Percentiles rank a stretch among this genome's conserved stretches.
Evolutionary conservation across 768 basidiomycete genomes (phyloP).

Genomic region (Vishniacozyma victoriae): DNA sequence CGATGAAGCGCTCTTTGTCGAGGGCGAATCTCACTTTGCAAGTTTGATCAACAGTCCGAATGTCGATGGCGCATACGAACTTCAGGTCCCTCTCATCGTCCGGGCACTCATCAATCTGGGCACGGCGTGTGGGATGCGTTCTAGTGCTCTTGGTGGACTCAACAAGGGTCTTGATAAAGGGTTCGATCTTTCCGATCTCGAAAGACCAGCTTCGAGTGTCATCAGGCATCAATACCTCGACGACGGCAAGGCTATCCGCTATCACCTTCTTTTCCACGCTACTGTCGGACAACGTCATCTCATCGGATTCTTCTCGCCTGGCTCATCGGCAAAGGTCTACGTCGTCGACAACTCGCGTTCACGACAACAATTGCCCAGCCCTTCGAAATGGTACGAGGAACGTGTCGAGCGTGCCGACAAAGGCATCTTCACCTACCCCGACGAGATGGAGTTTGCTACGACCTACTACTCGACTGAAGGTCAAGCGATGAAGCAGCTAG

Average conservation of each 20-base stretch:
- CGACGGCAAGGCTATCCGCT: conserved; percentile 63
- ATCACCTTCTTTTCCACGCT: conserved; percentile 83
- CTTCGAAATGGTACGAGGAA: conserved; percentile 68
- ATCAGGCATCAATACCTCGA: conserved; percentile 67
- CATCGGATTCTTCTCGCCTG: conserved; percentile 78
- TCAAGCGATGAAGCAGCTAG: conserved; percentile 77
- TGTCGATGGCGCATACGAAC: conserved; percentile 89
- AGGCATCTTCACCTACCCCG: conserved; percentile 59
- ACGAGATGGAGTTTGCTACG: conserved; percentile 50
- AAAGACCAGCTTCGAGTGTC: conserved; percentile 56
- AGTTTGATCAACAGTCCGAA: conserved; percentile 88
- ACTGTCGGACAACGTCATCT: conserved; percentile 71
- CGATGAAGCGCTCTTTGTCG: conserved; percentile 73
- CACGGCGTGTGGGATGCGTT: conserved; percentile 67
- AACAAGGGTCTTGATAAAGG: conserved; percentile 75
- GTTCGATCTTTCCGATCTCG: conserved; percentile 76
- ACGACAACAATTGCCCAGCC: conserved; percentile 70
- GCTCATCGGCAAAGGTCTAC: conserved; percentile 66
- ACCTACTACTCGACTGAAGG: conserved; percentile 72
- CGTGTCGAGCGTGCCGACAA: conserved; percentile 54
- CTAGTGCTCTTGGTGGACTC: conserved; percentile 60
- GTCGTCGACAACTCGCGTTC: conserved; percentile 85
- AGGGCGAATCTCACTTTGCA: conserved; percentile 84
- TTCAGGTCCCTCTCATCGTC: conserved; percentile 77
- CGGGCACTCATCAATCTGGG: conserved; percentile 79